Conservation (phyloP, 192 early-diverging fungal species). For the Linnemannia hyalina region DNA sequence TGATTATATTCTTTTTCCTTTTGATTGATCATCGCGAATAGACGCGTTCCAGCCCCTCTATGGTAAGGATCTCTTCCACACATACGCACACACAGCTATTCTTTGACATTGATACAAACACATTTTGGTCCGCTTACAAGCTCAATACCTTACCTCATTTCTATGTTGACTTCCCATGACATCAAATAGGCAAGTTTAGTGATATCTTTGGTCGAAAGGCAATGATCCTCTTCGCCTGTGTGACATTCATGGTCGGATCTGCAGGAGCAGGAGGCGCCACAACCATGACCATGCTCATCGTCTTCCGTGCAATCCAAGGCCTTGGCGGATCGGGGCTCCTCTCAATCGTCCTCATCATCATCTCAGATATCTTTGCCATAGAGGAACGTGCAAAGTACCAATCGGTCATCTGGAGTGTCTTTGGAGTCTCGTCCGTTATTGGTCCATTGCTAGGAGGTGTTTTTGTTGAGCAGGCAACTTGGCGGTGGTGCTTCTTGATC, state of each 20-base stretch:
- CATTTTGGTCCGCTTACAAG: not conserved
- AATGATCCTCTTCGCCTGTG: conserved; percentile 81
- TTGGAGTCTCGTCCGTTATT: conserved; percentile 82
- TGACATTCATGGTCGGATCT: conserved; percentile 85
- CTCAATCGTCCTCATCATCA: conserved; percentile 81
- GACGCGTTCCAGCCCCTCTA: conserved; percentile 47
- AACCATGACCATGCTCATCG: conserved; percentile 75
- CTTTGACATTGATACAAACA: not conserved
- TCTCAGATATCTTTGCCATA: conserved; percentile 88
- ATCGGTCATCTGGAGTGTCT: conserved; percentile 82
- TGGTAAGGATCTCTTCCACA: not conserved
- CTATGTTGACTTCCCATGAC: not conserved
- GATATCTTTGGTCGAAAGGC: conserved; percentile 93
- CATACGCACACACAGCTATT: too few relatives aligned
- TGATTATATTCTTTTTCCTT: not conserved
- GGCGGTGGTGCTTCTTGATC: conserved; percentile 88
- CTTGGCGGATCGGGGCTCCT: conserved; percentile 87
- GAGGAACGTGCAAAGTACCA: conserved; percentile 91
- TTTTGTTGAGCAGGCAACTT: conserved; percentile 76
- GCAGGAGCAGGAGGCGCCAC: conserved; percentile 84
- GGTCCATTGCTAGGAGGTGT: conserved; percentile 91
- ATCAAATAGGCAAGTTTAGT: conserved; percentile 72
- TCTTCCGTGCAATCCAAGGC: conserved; percentile 84
- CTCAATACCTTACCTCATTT: not conserved
- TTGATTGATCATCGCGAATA: not conserved